A percentile compares a stretch with the other conserved stretches of the same genome.
Conservation (phyloP, 1,139 yeast genomes). For the Keqinozyma sinolaborantium region DNA sequence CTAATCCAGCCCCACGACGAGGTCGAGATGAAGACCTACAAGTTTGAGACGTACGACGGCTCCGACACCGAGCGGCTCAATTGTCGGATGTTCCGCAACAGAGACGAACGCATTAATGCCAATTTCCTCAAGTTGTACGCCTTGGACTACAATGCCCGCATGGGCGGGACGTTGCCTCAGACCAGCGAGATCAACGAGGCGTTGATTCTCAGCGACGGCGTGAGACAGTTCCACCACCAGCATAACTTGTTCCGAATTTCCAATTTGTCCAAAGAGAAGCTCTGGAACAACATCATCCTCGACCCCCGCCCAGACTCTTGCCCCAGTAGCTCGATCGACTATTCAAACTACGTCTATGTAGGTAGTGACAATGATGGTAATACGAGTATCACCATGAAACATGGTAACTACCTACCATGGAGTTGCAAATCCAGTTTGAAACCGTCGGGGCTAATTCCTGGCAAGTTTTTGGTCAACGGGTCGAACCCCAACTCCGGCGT, state of each 20-base stretch:
- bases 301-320: slow-evolving; percentile 42
- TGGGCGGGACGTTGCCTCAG: slow-evolving; percentile 24
- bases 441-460: slow-evolving; percentile 34
- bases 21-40: slow-evolving; percentile 4
- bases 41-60: slow-evolving; percentile 1
- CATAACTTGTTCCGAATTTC: slow-evolving; percentile 32
- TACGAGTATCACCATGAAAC: slow-evolving; percentile 16
- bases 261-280: slow-evolving; percentile 36
- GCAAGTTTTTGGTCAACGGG: slow-evolving; percentile 25
- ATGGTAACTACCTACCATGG: slow-evolving; percentile 40
- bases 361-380: slow-evolving; percentile 10
- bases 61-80: slow-evolving; percentile 1
- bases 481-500: slow-evolving; percentile 37
- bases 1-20: slow-evolving; percentile 2
- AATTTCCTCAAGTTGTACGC: slow-evolving; percentile 46
- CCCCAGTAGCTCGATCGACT: slow-evolving; percentile 23
- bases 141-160: slow-evolving; percentile 37
- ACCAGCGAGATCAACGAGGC: slow-evolving; percentile 25
- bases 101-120: slow-evolving; percentile 48
- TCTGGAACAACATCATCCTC: slow-evolving; percentile 48
- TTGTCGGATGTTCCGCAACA: slow-evolving; percentile 23
- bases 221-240: slow-evolving; percentile 23
- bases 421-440: slow-evolving; percentile 16
- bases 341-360: slow-evolving; percentile 17
- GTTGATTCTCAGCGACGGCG: slow-evolving; percentile 13